A percentile compares a stretch with the other conserved stretches of the same genome.
phyloP scores from a whole-genome alignment of 495 filamentous ascomycete species.

The Astrothelium subdiscretum region DNA sequence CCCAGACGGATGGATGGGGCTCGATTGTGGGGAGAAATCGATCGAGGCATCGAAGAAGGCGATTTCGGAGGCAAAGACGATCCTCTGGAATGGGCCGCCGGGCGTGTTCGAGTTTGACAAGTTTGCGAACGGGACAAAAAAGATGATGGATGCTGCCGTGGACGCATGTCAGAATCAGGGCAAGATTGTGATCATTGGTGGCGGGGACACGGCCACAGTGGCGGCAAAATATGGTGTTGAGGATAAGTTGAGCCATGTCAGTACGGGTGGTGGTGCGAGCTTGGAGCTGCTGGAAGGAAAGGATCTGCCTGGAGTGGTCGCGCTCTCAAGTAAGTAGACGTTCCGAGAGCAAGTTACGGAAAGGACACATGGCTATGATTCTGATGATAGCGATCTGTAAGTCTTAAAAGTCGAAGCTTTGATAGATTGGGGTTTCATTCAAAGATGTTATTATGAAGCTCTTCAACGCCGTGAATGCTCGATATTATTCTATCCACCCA shows the following conservation, averaged over 20 bases:
- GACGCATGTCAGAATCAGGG: constrained; percentile 57
- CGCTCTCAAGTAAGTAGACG: constrained; percentile 77
- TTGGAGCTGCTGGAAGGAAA: constrained; percentile 96
- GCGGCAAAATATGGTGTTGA: constrained; percentile 94
- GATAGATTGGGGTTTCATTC: no score
- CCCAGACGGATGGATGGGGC: constrained; percentile 92
- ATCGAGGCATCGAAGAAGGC: constrained; percentile 73
- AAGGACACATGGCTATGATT: not conserved
- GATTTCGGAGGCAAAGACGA: constrained; percentile 82
- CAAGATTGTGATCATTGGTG: constrained; percentile 94
- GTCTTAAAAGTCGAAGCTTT: no score
- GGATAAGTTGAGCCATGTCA: constrained; percentile 95
- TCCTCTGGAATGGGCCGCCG: constrained; percentile 94
- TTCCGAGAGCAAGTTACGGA: not conserved
- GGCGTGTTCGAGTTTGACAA: constrained; percentile 96
- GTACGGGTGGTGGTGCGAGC: constrained; percentile 89
- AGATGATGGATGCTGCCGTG: constrained; percentile 76
- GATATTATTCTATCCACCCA: not conserved
- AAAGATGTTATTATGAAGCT: not conserved
- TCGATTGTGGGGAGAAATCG: constrained; percentile 85
- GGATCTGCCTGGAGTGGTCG: constrained; percentile 84
- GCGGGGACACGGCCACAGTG: constrained; percentile 95
- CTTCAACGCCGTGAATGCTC: not conserved
- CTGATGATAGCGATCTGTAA: not conserved
- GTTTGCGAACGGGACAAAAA: constrained; percentile 85